Evolutionary conservation across 805 yeast species (phyloP).

Genomic region (Barnettozyma botsteinii): DNA sequence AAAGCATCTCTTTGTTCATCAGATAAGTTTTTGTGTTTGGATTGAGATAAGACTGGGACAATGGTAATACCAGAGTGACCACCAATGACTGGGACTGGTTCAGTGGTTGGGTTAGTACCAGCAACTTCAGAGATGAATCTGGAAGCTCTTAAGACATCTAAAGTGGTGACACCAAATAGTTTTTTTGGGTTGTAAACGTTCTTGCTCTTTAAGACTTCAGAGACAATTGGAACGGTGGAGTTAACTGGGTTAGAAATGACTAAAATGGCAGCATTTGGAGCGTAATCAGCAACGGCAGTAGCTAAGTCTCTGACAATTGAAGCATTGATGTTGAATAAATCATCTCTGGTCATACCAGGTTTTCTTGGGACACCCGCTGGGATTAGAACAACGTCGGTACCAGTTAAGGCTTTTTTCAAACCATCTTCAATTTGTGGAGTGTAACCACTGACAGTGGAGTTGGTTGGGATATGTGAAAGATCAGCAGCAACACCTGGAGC

Average conservation of each 20-base stretch:
- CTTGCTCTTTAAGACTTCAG: slow-evolving; percentile 64
- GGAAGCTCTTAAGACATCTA: slow-evolving; percentile 84
- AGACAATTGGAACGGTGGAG: slow-evolving; percentile 87
- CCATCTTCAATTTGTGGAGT: slow-evolving; percentile 71
- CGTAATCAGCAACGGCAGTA: slow-evolving; percentile 61
- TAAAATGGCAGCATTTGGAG: slow-evolving; percentile 72
- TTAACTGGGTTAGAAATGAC: slow-evolving; percentile 92
- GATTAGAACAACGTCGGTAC: slow-evolving; percentile 43
- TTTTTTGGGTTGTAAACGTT: slow-evolving; percentile 65
- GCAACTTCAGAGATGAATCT: slow-evolving; percentile 35
- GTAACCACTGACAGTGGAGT: slow-evolving; percentile 83
- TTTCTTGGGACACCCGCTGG: slow-evolving; percentile 93
- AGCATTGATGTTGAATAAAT: slow-evolving; percentile 78
- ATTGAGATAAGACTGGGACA: slow-evolving; percentile 85
- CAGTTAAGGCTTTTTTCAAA: slow-evolving; percentile 25
- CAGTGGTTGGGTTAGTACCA: slow-evolving; percentile 25
- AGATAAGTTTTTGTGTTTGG: slow-evolving; percentile 59
- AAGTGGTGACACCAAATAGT: slow-evolving; percentile 83
- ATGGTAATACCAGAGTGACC: slow-evolving; percentile 96
- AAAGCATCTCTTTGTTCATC: slow-evolving; percentile 62
- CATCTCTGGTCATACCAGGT: slow-evolving; percentile 94
- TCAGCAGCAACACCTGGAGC: slow-evolving; percentile 98
- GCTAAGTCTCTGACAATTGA: slow-evolving; percentile 71
- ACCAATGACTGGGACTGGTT: slow-evolving; percentile 70
- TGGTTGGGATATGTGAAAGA: slow-evolving; percentile 88